These are phyloP conservation scores for Cyberlindnera maclurae DNA, from an alignment of 805 yeast species.

Conservation along the genomic window DNA sequence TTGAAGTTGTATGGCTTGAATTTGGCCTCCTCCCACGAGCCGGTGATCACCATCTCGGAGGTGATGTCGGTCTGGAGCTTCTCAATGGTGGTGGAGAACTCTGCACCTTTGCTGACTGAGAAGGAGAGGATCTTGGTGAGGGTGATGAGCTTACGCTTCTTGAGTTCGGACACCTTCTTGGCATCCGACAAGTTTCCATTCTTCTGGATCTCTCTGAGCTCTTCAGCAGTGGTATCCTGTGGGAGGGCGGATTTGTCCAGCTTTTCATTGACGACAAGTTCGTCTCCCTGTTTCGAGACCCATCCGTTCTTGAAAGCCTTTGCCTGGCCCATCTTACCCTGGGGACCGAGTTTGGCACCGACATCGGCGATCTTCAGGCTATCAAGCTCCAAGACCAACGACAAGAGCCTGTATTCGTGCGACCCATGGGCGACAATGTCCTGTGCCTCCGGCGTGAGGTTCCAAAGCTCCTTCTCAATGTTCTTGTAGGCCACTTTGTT, in stretches of 20 bases:
- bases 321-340: constrained; percentile 92
- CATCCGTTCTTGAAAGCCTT: constrained; percentile 97
- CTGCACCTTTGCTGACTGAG: constrained; percentile 70
- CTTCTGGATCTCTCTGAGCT: constrained; percentile 48
- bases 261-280: constrained; percentile 50
- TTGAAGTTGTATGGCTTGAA: constrained; percentile 96
- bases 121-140: constrained; percentile 71
- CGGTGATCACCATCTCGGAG: constrained; percentile 79
- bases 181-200: constrained; percentile 53
- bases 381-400: constrained; percentile 66
- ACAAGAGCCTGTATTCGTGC: constrained; percentile 79
- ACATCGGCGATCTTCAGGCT: constrained; percentile 81
- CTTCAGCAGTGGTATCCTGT: constrained; percentile 58
- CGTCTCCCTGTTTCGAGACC: constrained; percentile 85
- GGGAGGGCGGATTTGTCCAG: constrained; percentile 44
- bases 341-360: constrained; percentile 61
- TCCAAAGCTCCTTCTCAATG: constrained; percentile 70
- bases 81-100: constrained; percentile 74
- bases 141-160: constrained; percentile 82
- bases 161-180: constrained; percentile 74
- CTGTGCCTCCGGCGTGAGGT: constrained; percentile 72
- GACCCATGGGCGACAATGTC: constrained; percentile 78
- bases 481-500: constrained; percentile 69
- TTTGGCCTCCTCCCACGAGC: constrained; percentile 73
- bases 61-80: constrained; percentile 91